These are phyloP conservation scores for Phyllosticta paracitricarpa DNA, from an alignment of 2,329 filamentous ascomycete genomes.

Conservation along the genomic window DNA sequence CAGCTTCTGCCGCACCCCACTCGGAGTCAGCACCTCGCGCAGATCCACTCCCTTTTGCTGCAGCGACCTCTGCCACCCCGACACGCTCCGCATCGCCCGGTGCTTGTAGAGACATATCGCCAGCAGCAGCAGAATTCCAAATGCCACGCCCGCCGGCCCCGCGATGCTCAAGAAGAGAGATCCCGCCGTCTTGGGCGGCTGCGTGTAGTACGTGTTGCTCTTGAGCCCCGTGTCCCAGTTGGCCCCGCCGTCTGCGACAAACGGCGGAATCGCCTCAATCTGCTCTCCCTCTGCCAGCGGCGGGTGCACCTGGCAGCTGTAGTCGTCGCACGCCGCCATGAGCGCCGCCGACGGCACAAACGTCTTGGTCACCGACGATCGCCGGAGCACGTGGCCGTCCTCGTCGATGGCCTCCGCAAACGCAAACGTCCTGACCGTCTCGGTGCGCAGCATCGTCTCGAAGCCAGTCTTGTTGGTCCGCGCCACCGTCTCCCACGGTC, in stretches of 20 bases:
- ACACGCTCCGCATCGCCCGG: constrained; percentile 9
- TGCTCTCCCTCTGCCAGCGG: constrained; percentile 11
- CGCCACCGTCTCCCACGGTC: constrained; percentile 29
- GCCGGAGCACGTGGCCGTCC: constrained; percentile 16
- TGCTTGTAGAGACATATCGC: constrained; percentile 9
- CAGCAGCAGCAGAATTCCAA: constrained; percentile 3
- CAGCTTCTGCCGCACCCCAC: constrained; percentile 3
- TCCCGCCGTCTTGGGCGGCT: constrained; percentile 4
- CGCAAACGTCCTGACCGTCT: constrained; percentile 9
- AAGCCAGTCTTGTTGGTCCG: constrained; percentile 33
- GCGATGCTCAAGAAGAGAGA: constrained; percentile 7
- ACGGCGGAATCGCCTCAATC: constrained; percentile 10
- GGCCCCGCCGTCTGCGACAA: constrained; percentile 8
- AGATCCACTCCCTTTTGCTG: constrained; percentile 5
- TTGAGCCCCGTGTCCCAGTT: constrained; percentile 10
- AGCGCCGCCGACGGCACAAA: constrained; percentile 26
- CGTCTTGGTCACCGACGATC: constrained; percentile 24
- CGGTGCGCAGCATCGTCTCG: constrained; percentile 25
- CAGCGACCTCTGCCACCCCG: constrained; percentile 8
- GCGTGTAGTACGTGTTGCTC: constrained; percentile 8
- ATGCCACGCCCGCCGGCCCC: constrained; percentile 1
- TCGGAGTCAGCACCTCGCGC: constrained; percentile 6
- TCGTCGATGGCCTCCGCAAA: constrained; percentile 12
- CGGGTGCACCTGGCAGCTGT: constrained; percentile 18
- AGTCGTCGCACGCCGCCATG: constrained; percentile 21